Evolutionary conservation across 192 early-diverging fungal species (phyloP).

Genomic region (Coemansia sp.): DNA sequence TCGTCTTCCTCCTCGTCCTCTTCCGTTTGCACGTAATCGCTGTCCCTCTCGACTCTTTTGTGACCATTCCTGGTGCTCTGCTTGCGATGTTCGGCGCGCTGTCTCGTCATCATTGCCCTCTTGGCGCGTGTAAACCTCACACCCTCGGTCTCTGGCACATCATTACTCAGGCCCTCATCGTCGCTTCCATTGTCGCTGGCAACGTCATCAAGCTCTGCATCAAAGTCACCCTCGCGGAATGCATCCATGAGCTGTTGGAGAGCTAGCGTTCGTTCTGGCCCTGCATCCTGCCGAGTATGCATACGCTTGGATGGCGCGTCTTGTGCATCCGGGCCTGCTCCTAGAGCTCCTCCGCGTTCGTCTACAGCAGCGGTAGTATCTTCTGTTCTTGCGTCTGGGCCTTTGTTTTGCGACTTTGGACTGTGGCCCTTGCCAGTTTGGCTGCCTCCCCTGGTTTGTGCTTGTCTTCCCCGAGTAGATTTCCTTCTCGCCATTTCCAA

Average conservation of each 20-base stretch:
- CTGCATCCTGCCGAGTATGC: conserved; percentile 38
- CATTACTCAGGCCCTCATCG: background rate
- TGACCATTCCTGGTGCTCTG: background rate
- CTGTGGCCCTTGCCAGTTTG: background rate
- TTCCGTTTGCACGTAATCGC: conserved; percentile 27
- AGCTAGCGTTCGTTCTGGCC: conserved; percentile 26
- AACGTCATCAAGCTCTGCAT: conserved; percentile 19
- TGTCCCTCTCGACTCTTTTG: conserved; percentile 12
- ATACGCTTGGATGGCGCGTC: conserved; percentile 15
- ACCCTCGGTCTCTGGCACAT: background rate
- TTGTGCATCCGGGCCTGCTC: background rate
- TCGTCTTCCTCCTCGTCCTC: conserved; percentile 16
- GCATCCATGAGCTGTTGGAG: conserved; percentile 41
- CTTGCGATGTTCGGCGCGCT: conserved; percentile 1
- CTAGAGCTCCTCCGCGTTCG: background rate
- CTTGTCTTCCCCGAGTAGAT: background rate
- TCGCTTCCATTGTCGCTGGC: background rate
- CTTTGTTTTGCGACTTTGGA: background rate
- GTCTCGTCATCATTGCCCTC: background rate
- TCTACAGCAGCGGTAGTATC: background rate
- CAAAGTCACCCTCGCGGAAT: conserved; percentile 35
- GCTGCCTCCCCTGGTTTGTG: background rate
- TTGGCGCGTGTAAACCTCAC: conserved; percentile 1
- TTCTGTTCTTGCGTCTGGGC: background rate
- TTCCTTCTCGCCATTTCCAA: conserved; percentile 3